Evolutionary conservation across 2,329 filamentous ascomycete species (phyloP).

Genomic region (Phialophora verrucosa): DNA sequence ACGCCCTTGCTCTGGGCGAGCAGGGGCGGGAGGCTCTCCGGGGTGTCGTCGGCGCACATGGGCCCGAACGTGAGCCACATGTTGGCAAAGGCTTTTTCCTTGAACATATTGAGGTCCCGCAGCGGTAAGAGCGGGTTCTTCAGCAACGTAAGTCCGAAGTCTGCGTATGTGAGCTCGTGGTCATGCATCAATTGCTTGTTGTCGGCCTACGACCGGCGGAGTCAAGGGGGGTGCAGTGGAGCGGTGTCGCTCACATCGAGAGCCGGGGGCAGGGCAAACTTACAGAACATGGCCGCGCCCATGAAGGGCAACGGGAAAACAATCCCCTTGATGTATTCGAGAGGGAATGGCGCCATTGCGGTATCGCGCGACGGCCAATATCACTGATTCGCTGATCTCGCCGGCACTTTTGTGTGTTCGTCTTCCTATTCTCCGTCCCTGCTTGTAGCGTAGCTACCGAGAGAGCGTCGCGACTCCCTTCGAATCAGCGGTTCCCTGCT

Average conservation of each 20-base stretch:
- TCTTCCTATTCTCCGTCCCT: too few species aligned
- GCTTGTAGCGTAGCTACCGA: too few species aligned
- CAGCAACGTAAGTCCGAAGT: slow-evolving; percentile 30
- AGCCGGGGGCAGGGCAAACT: neutral
- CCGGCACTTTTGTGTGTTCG: too few species aligned
- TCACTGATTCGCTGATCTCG: too few species aligned
- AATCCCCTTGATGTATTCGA: slow-evolving; percentile 6
- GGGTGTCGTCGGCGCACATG: slow-evolving; percentile 23
- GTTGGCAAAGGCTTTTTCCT: slow-evolving; percentile 28
- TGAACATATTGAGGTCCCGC: slow-evolving; percentile 34
- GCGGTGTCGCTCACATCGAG: neutral
- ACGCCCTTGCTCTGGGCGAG: slow-evolving; percentile 42
- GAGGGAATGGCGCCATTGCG: slow-evolving; percentile 4
- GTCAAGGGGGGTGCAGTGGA: neutral
- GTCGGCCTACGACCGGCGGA: neutral
- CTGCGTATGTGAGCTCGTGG: slow-evolving; percentile 12
- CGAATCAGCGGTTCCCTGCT: too few species aligned
- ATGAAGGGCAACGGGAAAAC: slow-evolving; percentile 15
- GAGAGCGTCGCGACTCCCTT: too few species aligned
- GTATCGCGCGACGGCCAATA: too few species aligned
- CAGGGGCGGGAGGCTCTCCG: slow-evolving; percentile 6
- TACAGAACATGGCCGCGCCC: slow-evolving; percentile 11
- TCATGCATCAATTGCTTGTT: neutral
- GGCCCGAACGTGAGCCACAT: slow-evolving; percentile 26
- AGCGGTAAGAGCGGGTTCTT: slow-evolving; percentile 26